phyloP scores from a whole-genome alignment of 1,284 basidiomycete species.

The Papiliotrema terrestris region DNA sequence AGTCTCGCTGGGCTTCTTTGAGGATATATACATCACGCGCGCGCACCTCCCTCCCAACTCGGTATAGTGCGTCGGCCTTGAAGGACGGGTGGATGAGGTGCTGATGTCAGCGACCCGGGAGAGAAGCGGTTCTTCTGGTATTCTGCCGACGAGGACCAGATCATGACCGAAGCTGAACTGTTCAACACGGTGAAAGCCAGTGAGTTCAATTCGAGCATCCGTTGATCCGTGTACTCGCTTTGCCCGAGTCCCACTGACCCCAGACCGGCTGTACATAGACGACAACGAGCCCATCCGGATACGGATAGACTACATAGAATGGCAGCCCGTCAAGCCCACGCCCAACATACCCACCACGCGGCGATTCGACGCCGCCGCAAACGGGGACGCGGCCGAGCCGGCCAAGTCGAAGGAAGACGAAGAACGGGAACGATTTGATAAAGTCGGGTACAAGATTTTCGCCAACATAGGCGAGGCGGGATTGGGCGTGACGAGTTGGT shows the following conservation, averaged over 20 bases:
- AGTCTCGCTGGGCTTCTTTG: slow-evolving; percentile 92
- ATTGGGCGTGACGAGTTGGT: slow-evolving; percentile 62
- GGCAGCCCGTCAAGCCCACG: slow-evolving; percentile 86
- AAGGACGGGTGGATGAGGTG: not conserved
- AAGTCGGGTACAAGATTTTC: slow-evolving; percentile 69
- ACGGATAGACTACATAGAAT: slow-evolving; percentile 81
- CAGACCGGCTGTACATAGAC: slow-evolving; percentile 80
- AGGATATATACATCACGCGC: slow-evolving; percentile 79
- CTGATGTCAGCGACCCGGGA: slow-evolving; percentile 60
- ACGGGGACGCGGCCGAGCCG: slow-evolving; percentile 30
- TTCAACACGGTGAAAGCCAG: slow-evolving; percentile 51
- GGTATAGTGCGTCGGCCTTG: slow-evolving; percentile 16
- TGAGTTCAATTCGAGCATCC: slow-evolving; percentile 13
- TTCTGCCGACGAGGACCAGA: slow-evolving; percentile 18
- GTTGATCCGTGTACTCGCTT: not conserved
- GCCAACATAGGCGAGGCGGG: slow-evolving; percentile 88
- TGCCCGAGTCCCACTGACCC: not conserved
- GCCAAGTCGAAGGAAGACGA: slow-evolving; percentile 56
- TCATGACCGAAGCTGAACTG: slow-evolving; percentile 58
- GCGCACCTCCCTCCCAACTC: slow-evolving; percentile 59
- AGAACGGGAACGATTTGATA: slow-evolving; percentile 56
- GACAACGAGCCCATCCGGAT: slow-evolving; percentile 78
- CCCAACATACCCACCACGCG: slow-evolving; percentile 48
- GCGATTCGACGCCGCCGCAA: slow-evolving; percentile 8
- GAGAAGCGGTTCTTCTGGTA: slow-evolving; percentile 17